Conservation (phyloP, 2,329 filamentous ascomycete genomes). For the Talaromyces islandicus region DNA sequence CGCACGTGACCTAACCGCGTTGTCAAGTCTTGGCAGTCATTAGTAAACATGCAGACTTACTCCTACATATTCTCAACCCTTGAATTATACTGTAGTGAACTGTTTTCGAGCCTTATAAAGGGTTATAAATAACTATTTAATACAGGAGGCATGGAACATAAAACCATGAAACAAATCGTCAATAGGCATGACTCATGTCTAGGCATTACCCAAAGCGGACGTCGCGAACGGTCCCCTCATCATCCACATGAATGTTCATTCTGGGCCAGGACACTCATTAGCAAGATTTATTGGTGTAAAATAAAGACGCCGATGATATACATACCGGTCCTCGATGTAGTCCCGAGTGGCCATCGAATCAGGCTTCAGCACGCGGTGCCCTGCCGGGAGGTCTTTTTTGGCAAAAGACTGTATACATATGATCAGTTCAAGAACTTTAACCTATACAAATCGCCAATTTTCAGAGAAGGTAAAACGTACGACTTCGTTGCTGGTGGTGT, state of each 20-base stretch:
- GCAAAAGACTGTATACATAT: constrained; percentile 32
- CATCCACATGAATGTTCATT: constrained; percentile 40
- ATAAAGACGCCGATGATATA: constrained; percentile 13
- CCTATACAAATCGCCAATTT: background rate
- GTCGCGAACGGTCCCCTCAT: constrained; percentile 38
- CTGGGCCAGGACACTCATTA: constrained; percentile 17
- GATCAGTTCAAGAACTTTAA: background rate
- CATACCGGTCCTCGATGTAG: constrained; percentile 38
- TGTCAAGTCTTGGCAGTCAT: too few species aligned
- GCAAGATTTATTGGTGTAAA: background rate
- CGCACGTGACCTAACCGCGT: constrained; percentile 3
- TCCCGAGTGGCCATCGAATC: constrained; percentile 36
- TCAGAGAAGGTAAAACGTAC: constrained; percentile 16
- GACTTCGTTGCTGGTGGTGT: constrained; percentile 27
- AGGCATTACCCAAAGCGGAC: constrained; percentile 32
- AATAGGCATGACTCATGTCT: background rate
- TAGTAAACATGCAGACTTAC: too few species aligned
- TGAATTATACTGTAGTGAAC: background rate
- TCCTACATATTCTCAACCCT: background rate
- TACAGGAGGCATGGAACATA: background rate
- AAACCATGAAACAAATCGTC: background rate
- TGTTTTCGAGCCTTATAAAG: background rate
- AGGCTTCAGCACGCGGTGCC: constrained; percentile 39
- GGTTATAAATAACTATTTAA: background rate
- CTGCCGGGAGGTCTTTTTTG: constrained; percentile 40